Percentiles rank a stretch among this genome's conserved stretches.
These are phyloP conservation scores for Apium graveolens DNA, from an alignment of 129 eudicot species.

Conservation along the genomic window DNA sequence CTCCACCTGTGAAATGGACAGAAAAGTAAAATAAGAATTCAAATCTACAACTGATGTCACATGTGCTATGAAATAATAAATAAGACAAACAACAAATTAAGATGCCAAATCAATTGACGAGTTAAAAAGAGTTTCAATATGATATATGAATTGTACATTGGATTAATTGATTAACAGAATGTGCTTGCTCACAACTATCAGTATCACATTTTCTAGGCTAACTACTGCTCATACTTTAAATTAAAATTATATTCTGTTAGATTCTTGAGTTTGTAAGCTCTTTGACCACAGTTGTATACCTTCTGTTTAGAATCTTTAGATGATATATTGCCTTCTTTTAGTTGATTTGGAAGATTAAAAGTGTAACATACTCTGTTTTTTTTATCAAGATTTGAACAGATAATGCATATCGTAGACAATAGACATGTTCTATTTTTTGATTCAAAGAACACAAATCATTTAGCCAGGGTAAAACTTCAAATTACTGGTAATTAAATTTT, in stretches of 20 bases:
- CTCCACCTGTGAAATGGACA: background rate
- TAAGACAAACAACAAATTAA: background rate
- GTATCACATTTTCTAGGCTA: background rate
- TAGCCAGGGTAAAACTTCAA: constrained; percentile 2
- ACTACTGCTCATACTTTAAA: background rate
- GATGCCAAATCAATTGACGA: background rate
- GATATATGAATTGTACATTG: background rate
- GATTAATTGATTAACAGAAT: background rate
- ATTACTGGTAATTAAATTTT: background rate
- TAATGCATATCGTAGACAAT: background rate
- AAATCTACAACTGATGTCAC: background rate
- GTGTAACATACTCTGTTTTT: background rate
- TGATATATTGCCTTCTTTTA: background rate
- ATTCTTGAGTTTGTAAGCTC: background rate
- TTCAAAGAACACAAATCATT: background rate
- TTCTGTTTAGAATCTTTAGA: background rate
- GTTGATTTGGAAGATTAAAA: background rate
- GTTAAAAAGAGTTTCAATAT: background rate
- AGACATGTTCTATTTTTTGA: background rate
- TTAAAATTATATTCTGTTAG: background rate
- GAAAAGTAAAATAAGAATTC: background rate
- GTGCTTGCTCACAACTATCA: background rate
- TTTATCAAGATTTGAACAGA: background rate
- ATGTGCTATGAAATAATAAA: background rate
- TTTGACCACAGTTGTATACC: background rate